These are phyloP conservation scores for Aspergillus sp. DNA, from an alignment of 2,329 filamentous ascomycete species.

Conservation along the genomic window DNA sequence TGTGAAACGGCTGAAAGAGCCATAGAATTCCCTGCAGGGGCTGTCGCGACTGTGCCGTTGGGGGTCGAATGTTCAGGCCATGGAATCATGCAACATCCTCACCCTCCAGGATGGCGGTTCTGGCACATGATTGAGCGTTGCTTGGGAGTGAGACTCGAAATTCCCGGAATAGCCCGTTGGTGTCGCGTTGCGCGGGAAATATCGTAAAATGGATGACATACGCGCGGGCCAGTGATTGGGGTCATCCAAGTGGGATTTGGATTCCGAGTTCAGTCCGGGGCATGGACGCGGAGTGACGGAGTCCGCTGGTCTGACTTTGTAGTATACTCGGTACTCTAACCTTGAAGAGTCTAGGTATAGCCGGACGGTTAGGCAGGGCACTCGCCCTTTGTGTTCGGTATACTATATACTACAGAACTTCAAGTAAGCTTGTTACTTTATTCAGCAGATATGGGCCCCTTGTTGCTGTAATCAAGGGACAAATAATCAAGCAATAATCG, in stretches of 20 bases:
- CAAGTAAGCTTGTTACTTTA: not conserved
- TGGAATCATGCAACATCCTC: conserved; percentile 5
- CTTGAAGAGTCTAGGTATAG: not conserved
- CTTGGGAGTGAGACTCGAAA: not conserved
- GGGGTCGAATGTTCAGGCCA: not conserved
- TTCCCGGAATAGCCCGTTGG: not conserved
- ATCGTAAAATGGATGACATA: not conserved
- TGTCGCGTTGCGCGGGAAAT: not conserved
- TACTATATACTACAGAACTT: not conserved
- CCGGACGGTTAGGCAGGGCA: too few species aligned
- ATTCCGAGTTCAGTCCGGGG: not conserved
- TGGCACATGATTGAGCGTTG: not conserved
- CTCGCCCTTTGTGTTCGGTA: not conserved
- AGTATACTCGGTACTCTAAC: not conserved
- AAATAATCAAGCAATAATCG: not conserved
- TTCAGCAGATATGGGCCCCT: not conserved
- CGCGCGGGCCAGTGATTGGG: not conserved
- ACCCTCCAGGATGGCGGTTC: not conserved
- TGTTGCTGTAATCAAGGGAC: not conserved
- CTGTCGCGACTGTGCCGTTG: not conserved
- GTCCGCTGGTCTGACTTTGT: not conserved
- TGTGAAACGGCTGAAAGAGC: conserved; percentile 4
- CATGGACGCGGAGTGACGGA: not conserved
- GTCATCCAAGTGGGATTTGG: not conserved
- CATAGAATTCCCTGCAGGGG: not conserved